These are phyloP conservation scores for Elaeagnus macrophylla DNA, from an alignment of 306 rosid species.

Conservation along the genomic window DNA sequence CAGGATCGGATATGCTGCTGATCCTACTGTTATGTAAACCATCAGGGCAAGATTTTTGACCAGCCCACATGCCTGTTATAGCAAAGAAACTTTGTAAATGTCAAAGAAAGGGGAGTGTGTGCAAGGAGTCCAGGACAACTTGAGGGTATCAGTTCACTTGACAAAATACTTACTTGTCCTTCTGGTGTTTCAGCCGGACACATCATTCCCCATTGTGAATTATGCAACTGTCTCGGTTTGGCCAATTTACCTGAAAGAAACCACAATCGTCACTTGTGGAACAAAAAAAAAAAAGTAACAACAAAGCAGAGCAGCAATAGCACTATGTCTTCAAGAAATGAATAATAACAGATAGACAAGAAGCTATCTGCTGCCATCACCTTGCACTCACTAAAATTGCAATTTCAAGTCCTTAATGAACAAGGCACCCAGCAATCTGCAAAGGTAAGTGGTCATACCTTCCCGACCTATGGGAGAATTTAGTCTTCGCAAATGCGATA, in stretches of 20 bases:
- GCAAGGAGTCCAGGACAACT: background rate
- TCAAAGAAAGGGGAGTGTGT: conserved; percentile 6
- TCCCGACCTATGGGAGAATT: conserved; percentile 99
- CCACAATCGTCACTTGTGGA: conserved; percentile 7
- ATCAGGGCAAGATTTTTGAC: conserved; percentile 96
- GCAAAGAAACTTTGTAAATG: conserved; percentile 21
- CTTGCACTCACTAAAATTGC: conserved; percentile 5
- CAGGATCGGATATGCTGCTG: conserved; percentile 92
- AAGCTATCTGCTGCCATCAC: background rate
- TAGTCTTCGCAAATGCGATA: conserved; percentile 87
- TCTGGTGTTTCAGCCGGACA: conserved; percentile 99
- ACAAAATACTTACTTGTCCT: conserved; percentile 64
- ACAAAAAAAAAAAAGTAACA: conserved; percentile 2
- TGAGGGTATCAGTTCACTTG: too few relatives aligned
- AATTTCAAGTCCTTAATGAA: background rate
- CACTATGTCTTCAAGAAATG: background rate
- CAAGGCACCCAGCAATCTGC: background rate
- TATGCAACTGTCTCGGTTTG: conserved; percentile 89
- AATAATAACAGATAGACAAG: background rate
- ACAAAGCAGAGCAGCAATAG: background rate
- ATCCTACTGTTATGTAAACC: conserved; percentile 97
- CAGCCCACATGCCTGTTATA: conserved; percentile 86
- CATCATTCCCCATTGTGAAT: conserved; percentile 99
- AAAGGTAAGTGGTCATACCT: conserved; percentile 38
- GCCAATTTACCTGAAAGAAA: conserved; percentile 76